These are phyloP conservation scores for Clathrospora elynae DNA, from an alignment of 2,329 filamentous ascomycete species.

Conservation along the genomic window DNA sequence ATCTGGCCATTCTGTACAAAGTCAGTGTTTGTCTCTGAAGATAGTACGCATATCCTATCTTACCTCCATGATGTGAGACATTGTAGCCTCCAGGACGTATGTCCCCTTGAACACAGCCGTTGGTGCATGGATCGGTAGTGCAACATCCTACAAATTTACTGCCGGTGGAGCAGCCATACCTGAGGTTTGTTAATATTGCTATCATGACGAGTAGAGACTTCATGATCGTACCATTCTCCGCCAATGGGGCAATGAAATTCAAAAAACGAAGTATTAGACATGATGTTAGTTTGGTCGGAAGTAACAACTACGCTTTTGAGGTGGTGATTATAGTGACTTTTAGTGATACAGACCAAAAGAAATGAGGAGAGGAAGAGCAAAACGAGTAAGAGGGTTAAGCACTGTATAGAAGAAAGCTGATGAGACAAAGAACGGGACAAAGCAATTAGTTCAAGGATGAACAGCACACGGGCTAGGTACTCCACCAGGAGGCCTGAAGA, in stretches of 20 bases:
- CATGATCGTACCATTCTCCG: conserved; percentile 26
- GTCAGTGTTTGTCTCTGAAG: background rate
- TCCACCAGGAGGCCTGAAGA: conserved; percentile 16
- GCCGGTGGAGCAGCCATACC: conserved; percentile 31
- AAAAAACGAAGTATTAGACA: conserved; percentile 17
- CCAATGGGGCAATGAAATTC: conserved; percentile 30
- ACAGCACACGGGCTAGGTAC: conserved; percentile 12
- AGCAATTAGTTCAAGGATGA: conserved; percentile 11
- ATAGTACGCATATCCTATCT: no score
- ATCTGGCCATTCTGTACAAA: conserved; percentile 30
- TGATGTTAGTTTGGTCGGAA: background rate
- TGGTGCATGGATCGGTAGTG: conserved; percentile 43
- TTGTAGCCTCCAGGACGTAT: conserved; percentile 45
- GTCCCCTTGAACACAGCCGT: conserved; percentile 44
- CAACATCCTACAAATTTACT: conserved; percentile 52
- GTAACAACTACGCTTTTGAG: background rate
- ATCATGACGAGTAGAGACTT: background rate
- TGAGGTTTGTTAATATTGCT: conserved; percentile 14
- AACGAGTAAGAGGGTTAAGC: conserved; percentile 9
- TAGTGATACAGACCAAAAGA: conserved; percentile 1
- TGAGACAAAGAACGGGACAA: conserved; percentile 13
- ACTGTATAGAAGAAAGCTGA: conserved; percentile 8
- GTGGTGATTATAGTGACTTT: background rate
- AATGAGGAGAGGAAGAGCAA: conserved; percentile 7
- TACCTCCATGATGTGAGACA: conserved; percentile 30